These are phyloP conservation scores for Yamadazyma membranifaciens DNA, from an alignment of 1,139 yeast genomes.

Conservation along the genomic window DNA sequence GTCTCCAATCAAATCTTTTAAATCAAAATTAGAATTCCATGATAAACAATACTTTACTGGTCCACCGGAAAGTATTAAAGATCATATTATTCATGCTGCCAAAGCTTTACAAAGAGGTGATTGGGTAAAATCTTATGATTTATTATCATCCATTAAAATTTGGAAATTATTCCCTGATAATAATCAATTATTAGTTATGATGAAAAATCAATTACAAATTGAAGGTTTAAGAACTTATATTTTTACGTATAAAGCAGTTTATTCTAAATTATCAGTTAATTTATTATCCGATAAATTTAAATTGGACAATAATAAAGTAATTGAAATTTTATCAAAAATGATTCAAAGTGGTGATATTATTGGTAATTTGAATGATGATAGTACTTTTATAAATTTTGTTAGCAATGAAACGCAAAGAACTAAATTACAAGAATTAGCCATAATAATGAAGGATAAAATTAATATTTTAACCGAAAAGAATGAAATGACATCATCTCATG, in stretches of 20 bases:
- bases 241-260: conserved; percentile 77
- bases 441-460: conserved; percentile 84
- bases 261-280: conserved; percentile 69
- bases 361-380: conserved; percentile 59
- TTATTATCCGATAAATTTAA: conserved; percentile 69
- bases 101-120: conserved; percentile 86
- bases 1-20: conserved; percentile 72
- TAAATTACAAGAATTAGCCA: conserved; percentile 84
- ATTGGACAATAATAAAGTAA: conserved; percentile 54
- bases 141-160: conserved; percentile 75
- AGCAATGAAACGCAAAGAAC: conserved; percentile 78
- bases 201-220: conserved; percentile 74
- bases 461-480: conserved; percentile 79
- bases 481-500: conserved; percentile 79
- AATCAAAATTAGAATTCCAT: conserved; percentile 88
- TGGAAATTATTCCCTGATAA: conserved; percentile 84
- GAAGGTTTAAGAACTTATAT: conserved; percentile 91
- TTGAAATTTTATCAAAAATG: conserved; percentile 69
- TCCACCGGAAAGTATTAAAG: conserved; percentile 96
- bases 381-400: conserved; percentile 56
- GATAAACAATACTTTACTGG: conserved; percentile 96
- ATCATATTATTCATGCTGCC: conserved; percentile 91
- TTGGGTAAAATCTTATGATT: conserved; percentile 76
- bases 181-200: conserved; percentile 63
- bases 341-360: conserved; percentile 72